Evolutionary conservation across 306 rosid genomes (phyloP).

Genomic region (Vigna hirtella): DNA sequence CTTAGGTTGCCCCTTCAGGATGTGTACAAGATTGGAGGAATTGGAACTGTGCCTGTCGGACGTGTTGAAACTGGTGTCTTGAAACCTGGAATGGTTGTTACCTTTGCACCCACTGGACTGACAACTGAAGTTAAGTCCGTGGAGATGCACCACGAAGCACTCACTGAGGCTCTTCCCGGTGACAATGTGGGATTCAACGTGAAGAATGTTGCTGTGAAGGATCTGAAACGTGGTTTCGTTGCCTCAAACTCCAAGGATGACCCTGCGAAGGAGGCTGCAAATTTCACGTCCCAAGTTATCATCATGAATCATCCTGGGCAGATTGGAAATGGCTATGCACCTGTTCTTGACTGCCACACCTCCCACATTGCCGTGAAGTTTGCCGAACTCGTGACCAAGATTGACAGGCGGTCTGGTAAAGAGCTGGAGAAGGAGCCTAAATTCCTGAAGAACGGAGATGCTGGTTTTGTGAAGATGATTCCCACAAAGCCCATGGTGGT

Average conservation of each 20-base stretch:
- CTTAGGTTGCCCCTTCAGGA: slow-evolving; percentile 94
- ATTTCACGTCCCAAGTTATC: slow-evolving; percentile 82
- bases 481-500: slow-evolving; percentile 95
- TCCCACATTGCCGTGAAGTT: slow-evolving; percentile 91
- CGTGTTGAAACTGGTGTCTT: slow-evolving; percentile 85
- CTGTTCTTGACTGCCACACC: slow-evolving; percentile 92
- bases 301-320: slow-evolving; percentile 97
- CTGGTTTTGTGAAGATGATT: slow-evolving; percentile 86
- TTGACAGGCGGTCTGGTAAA: slow-evolving; percentile 90
- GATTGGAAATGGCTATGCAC: slow-evolving; percentile 91
- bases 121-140: slow-evolving; percentile 88
- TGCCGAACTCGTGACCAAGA: slow-evolving; percentile 77
- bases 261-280: slow-evolving; percentile 95
- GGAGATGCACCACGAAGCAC: slow-evolving; percentile 94
- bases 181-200: slow-evolving; percentile 95
- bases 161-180: slow-evolving; percentile 80
- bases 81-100: slow-evolving; percentile 80
- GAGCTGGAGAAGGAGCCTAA: slow-evolving; percentile 94
- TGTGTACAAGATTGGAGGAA: slow-evolving; percentile 96
- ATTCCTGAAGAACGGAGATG: slow-evolving; percentile 90
- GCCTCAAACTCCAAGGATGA: slow-evolving; percentile 96
- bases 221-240: slow-evolving; percentile 91
- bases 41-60: slow-evolving; percentile 95
- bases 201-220: slow-evolving; percentile 94
- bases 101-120: slow-evolving; percentile 79